Conservation (phyloP, 2,329 filamentous ascomycete species). For the Aspergillus sp. region DNA sequence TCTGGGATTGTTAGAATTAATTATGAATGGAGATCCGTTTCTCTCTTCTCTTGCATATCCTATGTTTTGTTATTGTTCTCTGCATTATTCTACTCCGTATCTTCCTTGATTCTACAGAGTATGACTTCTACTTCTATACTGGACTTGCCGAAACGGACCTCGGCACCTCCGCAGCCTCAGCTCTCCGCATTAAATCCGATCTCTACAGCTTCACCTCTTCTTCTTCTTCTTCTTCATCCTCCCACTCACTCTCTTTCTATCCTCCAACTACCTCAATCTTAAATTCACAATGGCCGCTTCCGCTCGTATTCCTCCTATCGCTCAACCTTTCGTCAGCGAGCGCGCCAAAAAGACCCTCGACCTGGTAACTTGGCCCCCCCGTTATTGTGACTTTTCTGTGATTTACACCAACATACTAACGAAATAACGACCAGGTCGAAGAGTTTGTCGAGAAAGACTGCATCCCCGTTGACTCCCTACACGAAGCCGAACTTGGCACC, state of each 20-base stretch:
- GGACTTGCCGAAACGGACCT: slow-evolving; percentile 3
- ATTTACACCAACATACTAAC: neutral
- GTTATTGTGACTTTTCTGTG: neutral
- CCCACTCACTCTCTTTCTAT: neutral
- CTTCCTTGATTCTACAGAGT: too few species aligned
- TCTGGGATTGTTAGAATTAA: slow-evolving; percentile 8
- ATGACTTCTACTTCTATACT: too few species aligned
- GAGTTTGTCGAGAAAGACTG: slow-evolving; percentile 97
- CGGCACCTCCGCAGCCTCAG: slow-evolving; percentile 9
- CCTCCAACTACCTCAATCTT: neutral
- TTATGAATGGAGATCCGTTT: neutral
- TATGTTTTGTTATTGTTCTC: neutral
- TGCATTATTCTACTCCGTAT: too few species aligned
- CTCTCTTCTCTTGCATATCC: neutral
- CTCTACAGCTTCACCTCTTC: slow-evolving; percentile 3
- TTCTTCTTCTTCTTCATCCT: neutral
- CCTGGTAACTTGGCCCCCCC: slow-evolving; percentile 40
- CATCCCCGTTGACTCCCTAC: slow-evolving; percentile 73
- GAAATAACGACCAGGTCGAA: slow-evolving; percentile 55
- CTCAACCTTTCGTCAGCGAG: slow-evolving; percentile 64
- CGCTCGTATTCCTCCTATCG: slow-evolving; percentile 51
- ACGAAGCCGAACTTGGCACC: slow-evolving; percentile 68
- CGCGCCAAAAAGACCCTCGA: slow-evolving; percentile 77
- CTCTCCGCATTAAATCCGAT: neutral
- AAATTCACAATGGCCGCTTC: slow-evolving; percentile 19